Conservation (phyloP, 2,329 filamentous ascomycete species). For the Fonsecaea nubica region DNA sequence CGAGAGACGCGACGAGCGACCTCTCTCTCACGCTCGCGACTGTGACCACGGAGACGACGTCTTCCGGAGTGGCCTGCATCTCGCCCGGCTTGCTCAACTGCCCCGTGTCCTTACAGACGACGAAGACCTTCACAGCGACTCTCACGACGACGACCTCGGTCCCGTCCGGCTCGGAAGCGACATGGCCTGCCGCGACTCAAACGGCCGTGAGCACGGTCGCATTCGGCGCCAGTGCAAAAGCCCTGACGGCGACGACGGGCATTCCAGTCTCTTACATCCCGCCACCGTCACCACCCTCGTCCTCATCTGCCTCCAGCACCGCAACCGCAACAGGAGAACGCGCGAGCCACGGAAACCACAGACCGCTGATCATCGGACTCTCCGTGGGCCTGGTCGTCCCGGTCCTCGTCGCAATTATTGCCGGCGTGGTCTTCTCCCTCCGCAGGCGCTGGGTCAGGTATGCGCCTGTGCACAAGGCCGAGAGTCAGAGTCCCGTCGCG, state of each 20-base stretch:
- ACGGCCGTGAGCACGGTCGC: background rate
- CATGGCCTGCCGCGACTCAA: background rate
- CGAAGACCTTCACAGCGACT: background rate
- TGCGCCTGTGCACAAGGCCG: background rate
- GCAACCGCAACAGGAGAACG: background rate
- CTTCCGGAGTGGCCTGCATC: background rate
- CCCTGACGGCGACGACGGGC: slow-evolving; percentile 4
- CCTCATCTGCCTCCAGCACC: background rate
- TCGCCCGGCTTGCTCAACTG: slow-evolving; percentile 12
- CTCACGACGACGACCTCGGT: slow-evolving; percentile 5
- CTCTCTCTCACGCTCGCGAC: background rate
- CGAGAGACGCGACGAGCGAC: background rate
- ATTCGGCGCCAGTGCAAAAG: slow-evolving; percentile 6
- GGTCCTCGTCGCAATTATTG: background rate
- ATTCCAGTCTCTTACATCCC: slow-evolving; percentile 1
- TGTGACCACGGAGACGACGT: background rate
- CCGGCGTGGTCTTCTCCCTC: background rate
- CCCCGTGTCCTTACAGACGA: slow-evolving; percentile 6
- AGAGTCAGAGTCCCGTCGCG: background rate
- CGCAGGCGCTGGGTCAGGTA: background rate
- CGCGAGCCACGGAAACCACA: background rate
- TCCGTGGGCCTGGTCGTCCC: slow-evolving; percentile 9
- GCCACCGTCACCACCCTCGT: background rate
- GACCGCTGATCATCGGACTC: background rate
- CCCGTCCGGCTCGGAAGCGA: background rate